Evolutionary conservation across 495 filamentous ascomycete species (phyloP), one percentile per base, ranked within the genome.

Genomic region (Acidomyces sp.): DNA sequence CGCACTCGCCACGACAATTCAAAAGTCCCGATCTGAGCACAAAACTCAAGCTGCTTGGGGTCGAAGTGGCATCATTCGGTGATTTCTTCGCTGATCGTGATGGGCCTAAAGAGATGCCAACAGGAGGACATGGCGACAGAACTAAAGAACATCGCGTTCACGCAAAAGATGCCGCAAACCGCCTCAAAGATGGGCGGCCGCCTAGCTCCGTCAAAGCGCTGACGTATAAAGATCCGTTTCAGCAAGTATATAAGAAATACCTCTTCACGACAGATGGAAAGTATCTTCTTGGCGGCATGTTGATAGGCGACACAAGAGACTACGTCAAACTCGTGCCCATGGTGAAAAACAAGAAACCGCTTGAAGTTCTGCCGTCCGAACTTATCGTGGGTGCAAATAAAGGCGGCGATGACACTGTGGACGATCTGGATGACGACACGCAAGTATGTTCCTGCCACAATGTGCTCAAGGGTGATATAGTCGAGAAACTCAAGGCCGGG

Each of bases 401-500:
- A 30, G 78, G 77, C 0, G 85, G 78, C 1, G 84, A 78, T 2
- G 83, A 78, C 1, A 78, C 78, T 45, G 69, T 63, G 2, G 75
- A 76, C 54, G 78, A 83, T 49, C 57, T 83, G 68, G 77, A 48
- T 60, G 83, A 88, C 46, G 81, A 86, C 57, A 87, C 85, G 2
- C 88, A 94, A 56, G 80, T 96, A 32, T 96, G 88, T 62, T 86
- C 85, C 2, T 96, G 88, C 57, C 88, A 96, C 63, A 96, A 96
- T 59, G 88, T 96, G 22, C 80, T 77, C 12, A 96, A 96, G 57
- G 82, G 78, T 25, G 85, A 90, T 52, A 68, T 94, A 5, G 16
- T 27, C 18, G 26, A 28, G 10, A 68, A 63, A 10, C 74, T 92
- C 57, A 92, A 86, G 53, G 75, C 79, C 37, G 87, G 84, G 23